phyloP scores from a whole-genome alignment of 2,329 filamentous ascomycete species.

The Stachybotrys echinatus region DNA sequence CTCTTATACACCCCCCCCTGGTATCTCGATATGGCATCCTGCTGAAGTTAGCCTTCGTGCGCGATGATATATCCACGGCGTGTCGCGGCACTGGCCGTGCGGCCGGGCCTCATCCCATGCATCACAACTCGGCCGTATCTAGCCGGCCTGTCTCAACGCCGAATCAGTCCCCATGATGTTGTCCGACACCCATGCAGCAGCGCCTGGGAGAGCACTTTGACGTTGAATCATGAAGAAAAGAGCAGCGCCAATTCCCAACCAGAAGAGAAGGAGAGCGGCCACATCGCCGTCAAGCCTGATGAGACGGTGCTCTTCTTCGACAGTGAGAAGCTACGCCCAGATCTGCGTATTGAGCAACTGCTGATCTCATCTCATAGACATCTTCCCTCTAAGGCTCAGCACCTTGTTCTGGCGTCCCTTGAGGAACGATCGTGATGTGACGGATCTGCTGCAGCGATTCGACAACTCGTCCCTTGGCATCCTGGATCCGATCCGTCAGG shows the following conservation, averaged over 20 bases:
- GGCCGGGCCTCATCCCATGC: conserved; percentile 7
- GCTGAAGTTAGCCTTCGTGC: background rate
- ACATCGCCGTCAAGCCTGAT: conserved; percentile 70
- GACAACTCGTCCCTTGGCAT: conserved; percentile 44
- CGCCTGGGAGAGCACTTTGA: conserved; percentile 17
- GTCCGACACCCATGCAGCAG: conserved; percentile 8
- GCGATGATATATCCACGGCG: background rate
- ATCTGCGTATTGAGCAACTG: background rate
- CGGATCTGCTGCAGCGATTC: conserved; percentile 45
- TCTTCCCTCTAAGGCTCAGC: conserved; percentile 74
- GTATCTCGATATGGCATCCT: background rate
- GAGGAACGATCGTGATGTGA: conserved; percentile 43
- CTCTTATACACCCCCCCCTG: too few species aligned
- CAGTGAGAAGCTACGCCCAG: conserved; percentile 47
- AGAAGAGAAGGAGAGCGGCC: conserved; percentile 66
- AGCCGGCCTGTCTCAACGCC: conserved; percentile 1
- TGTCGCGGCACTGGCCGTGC: conserved; percentile 4
- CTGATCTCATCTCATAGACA: conserved; percentile 45
- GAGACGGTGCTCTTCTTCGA: conserved; percentile 89
- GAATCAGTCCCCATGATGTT: background rate
- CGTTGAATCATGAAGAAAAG: conserved; percentile 7
- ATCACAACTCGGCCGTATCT: conserved; percentile 4
- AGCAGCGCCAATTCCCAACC: conserved; percentile 6
- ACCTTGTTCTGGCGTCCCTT: conserved; percentile 40
- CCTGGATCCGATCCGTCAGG: conserved; percentile 46